phyloP scores from a whole-genome alignment of 2,329 filamentous ascomycete species.

The Immersiporthe knoxdaviesiana region DNA sequence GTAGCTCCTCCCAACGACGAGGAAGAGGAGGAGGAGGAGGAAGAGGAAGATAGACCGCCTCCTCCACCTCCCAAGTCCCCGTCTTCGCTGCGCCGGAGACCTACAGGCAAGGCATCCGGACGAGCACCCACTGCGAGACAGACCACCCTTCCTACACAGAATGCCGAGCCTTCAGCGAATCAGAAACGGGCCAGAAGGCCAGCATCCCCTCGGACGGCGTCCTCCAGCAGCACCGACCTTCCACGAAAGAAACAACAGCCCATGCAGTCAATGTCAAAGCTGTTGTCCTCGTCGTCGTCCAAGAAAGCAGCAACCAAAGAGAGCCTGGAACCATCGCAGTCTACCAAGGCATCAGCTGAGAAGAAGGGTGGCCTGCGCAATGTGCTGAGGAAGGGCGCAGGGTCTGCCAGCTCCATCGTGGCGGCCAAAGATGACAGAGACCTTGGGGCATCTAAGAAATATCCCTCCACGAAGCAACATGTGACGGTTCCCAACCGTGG shows the following conservation, averaged over 20 bases:
- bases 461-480: slow-evolving; percentile 32
- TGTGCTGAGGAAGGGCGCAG: slow-evolving; percentile 54
- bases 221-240: slow-evolving; percentile 30
- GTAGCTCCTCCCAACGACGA: slow-evolving; percentile 32
- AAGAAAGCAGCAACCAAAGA: slow-evolving; percentile 37
- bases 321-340: slow-evolving; percentile 17
- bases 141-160: slow-evolving; percentile 33
- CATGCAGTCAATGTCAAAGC: slow-evolving; percentile 34
- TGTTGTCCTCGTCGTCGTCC: slow-evolving; percentile 23
- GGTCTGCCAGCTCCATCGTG: slow-evolving; percentile 51
- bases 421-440: slow-evolving; percentile 45
- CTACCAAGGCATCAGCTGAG: slow-evolving; percentile 38
- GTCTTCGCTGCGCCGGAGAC: slow-evolving; percentile 4
- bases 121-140: slow-evolving; percentile 32
- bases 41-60: slow-evolving; percentile 27
- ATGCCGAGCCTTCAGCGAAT: slow-evolving; percentile 46
- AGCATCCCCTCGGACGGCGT: slow-evolving; percentile 29
- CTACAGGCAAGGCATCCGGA: background rate
- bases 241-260: slow-evolving; percentile 32
- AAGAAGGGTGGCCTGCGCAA: slow-evolving; percentile 54
- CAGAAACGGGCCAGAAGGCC: slow-evolving; percentile 52
- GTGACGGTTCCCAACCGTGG: slow-evolving; percentile 38
- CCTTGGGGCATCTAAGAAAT: slow-evolving; percentile 31
- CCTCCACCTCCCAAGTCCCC: slow-evolving; percentile 32
- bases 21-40: slow-evolving; percentile 34